Percentiles rank a stretch among this genome's conserved stretches.
phyloP scores from a whole-genome alignment of 1,284 basidiomycete genomes.

The Trametes hirsuta region DNA sequence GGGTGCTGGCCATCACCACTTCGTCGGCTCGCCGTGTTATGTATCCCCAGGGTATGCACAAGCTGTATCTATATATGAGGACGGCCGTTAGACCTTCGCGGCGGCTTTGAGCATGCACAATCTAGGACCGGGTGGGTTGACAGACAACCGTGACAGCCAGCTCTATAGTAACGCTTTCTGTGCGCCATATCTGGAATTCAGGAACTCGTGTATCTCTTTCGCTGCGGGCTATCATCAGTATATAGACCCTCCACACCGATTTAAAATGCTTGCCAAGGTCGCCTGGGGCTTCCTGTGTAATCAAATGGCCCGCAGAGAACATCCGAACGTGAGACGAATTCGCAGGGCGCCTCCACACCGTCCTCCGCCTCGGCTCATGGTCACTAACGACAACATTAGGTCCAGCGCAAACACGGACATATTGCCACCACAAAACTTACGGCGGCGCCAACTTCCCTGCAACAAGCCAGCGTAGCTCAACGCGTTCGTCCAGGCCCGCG shows the following conservation, averaged over 20 bases:
- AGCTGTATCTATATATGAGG: neutral
- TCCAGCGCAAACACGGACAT: neutral
- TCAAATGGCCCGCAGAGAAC: constrained; percentile 57
- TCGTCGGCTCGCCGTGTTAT: neutral
- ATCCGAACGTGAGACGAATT: constrained; percentile 66
- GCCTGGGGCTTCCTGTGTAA: constrained; percentile 33
- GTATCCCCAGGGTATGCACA: neutral
- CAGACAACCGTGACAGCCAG: no score
- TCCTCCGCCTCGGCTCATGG: constrained; percentile 43
- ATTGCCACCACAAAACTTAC: constrained; percentile 16
- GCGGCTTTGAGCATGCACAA: no score
- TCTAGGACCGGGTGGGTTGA: no score
- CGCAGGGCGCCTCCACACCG: constrained; percentile 61
- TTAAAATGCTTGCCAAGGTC: constrained; percentile 26
- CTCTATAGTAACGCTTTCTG: constrained; percentile 12
- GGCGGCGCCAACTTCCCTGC: constrained; percentile 37
- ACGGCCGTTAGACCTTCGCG: no score
- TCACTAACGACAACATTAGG: constrained; percentile 29
- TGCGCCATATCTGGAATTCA: constrained; percentile 10
- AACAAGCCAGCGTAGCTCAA: constrained; percentile 60
- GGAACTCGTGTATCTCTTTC: constrained; percentile 27
- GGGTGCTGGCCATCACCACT: neutral
- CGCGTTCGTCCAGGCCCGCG: constrained; percentile 46
- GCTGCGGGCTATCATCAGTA: constrained; percentile 12
- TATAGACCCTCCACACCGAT: no score